Conservation (phyloP, 2,329 filamentous ascomycete species). For the Pseudocercospora pini-densiflorae region DNA sequence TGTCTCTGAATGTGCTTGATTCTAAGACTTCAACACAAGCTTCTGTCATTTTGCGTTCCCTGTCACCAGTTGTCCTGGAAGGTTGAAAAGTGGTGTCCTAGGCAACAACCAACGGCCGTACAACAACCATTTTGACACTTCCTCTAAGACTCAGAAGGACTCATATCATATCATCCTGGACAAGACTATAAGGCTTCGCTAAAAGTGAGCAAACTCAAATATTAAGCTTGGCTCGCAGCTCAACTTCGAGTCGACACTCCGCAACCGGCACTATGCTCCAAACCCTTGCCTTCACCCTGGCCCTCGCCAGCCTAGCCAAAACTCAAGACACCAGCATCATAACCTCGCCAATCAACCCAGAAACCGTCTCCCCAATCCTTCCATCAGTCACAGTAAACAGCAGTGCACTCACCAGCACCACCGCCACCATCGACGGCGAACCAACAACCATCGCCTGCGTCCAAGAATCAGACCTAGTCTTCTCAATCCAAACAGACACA, state of each 20-base stretch:
- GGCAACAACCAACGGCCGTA: too few species aligned
- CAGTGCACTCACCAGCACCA: slow-evolving; percentile 8
- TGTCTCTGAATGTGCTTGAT: not conserved
- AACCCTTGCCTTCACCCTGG: slow-evolving; percentile 9
- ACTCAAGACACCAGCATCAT: slow-evolving; percentile 8
- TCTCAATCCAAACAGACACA: slow-evolving; percentile 31
- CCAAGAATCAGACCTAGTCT: slow-evolving; percentile 18
- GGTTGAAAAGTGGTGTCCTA: too few species aligned
- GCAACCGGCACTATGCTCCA: slow-evolving; percentile 16
- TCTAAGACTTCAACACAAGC: not conserved
- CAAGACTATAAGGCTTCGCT: not conserved
- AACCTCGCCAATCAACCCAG: slow-evolving; percentile 7
- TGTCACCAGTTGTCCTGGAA: not conserved
- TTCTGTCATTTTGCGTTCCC: not conserved
- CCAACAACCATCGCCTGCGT: slow-evolving; percentile 11
- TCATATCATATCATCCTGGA: not conserved
- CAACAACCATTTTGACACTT: too few species aligned
- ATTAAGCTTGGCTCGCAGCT: not conserved
- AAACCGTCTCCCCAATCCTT: slow-evolving; percentile 13
- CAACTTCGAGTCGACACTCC: not conserved
- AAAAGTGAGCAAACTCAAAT: not conserved
- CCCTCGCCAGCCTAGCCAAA: slow-evolving; percentile 11
- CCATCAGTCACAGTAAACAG: slow-evolving; percentile 18
- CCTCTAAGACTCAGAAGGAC: not conserved
- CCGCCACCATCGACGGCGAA: not conserved